Base-by-base conservation (phyloP, 495 filamentous ascomycete genomes). In the Melanomma pulvis-pyrius region DNA sequence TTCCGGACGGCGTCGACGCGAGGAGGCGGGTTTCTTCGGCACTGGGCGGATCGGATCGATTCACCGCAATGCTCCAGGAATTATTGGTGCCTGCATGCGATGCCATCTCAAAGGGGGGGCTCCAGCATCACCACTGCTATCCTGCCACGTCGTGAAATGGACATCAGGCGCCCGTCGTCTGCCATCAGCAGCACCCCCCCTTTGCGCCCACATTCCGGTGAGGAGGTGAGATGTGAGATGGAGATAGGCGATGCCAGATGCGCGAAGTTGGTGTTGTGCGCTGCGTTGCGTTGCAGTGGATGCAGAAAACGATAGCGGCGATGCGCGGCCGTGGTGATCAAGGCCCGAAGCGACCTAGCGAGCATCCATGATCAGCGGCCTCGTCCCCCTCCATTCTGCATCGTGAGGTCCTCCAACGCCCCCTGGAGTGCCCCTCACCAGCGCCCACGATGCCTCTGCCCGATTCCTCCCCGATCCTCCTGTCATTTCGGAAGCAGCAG, bases 401-500 rank as follows among this genome's bases (percentile, higher is more conserved):
- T 63, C 24, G 51, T 15, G 36, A 59, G 39, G 48, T 44, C 29
- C 59, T 54, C 32, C 49, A 54, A n/a, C 60, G 19, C 8, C 25
- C 21, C n/a, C 26, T 24, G n/a, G 17, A 5, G 21, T n/a, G 7
- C 4, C 48, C 36, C 13, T 25, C 60, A 49, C 44, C 46, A 59
- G 17, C 65, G 24, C 26, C 25, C 25, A 25, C 69, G 41, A 68
- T 72, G 65, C 50, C 70, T 63, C 62, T 52, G 30, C 66, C 52
- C 57, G 57, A 21, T 2, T 15, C 63, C 22, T 24, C 22, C 5
- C 61, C 71, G 32, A 22, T 34, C 1, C 59, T 73, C 1, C 51
- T 41, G 46, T 74, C 71, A 8, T 74, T 74, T 59, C 51, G 60
- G 58, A 66, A 60, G 54, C 71, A 74, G 59, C 63, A 74, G 17